A percentile compares a stretch with the other conserved stretches of the same genome.
Evolutionary conservation across 2,329 filamentous ascomycete genomes (phyloP).

Genomic region (Trichoderma pleuroti): DNA sequence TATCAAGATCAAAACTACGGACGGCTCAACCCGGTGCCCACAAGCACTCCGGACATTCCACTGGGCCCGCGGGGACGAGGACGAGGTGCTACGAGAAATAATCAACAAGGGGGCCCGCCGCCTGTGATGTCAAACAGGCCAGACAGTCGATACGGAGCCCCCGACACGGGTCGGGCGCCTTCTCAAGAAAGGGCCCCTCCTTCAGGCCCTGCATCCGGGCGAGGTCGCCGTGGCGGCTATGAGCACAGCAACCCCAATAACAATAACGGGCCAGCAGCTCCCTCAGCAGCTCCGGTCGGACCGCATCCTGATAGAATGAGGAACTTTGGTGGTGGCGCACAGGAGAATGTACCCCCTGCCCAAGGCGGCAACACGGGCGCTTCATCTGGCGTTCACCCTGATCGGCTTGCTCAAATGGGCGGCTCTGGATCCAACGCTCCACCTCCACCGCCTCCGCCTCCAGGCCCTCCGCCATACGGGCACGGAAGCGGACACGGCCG

Average conservation of each 20-base stretch:
- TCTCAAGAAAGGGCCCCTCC: constrained; percentile 52
- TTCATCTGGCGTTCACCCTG: constrained; percentile 45
- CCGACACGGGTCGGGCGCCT: constrained; percentile 40
- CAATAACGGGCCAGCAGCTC: constrained; percentile 31
- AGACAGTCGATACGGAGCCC: constrained; percentile 41
- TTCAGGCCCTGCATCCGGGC: constrained; percentile 51
- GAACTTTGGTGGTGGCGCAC: constrained; percentile 33
- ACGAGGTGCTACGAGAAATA: constrained; percentile 40
- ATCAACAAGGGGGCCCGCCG: constrained; percentile 34
- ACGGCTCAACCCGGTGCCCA: constrained; percentile 53
- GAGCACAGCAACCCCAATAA: constrained; percentile 35
- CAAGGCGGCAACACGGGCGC: constrained; percentile 26
- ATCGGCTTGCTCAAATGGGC: constrained; percentile 48
- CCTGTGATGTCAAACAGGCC: constrained; percentile 38
- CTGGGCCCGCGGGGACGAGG: constrained; percentile 55
- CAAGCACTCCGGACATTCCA: constrained; percentile 46
- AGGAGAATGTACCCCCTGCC: constrained; percentile 26
- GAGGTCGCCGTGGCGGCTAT: constrained; percentile 45
- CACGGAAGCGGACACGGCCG: constrained; percentile 30
- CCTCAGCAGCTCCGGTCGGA: constrained; percentile 27
- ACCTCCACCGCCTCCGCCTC: constrained; percentile 30
- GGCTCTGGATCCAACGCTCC: constrained; percentile 22
- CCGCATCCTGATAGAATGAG: constrained; percentile 43
- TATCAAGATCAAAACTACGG: constrained; percentile 62
- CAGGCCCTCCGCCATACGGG: constrained; percentile 27